Evolutionary conservation across 805 yeast species (phyloP).

Genomic region (Starmerella stellata): DNA sequence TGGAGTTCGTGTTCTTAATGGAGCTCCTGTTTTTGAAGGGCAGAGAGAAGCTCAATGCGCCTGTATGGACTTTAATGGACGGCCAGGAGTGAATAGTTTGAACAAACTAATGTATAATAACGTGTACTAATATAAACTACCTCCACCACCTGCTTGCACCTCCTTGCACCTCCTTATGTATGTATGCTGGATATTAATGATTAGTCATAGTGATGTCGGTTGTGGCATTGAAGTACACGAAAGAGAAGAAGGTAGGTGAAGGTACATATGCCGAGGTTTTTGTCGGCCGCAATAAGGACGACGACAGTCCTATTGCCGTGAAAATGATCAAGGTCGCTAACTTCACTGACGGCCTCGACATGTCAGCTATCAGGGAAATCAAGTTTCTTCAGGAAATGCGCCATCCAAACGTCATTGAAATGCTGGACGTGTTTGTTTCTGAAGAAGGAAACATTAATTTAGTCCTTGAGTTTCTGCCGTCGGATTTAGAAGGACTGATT

Average conservation of each 20-base stretch:
- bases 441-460: conserved; percentile 44
- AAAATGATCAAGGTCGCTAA: conserved; percentile 89
- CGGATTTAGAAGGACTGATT: conserved; percentile 77
- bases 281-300: conserved; percentile 47
- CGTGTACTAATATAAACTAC: not conserved
- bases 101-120: not conserved
- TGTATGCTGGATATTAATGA: too few relatives aligned
- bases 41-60: conserved; percentile 67
- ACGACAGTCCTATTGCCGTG: conserved; percentile 57
- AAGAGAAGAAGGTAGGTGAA: conserved; percentile 84
- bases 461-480: conserved; percentile 83
- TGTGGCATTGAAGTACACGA: conserved; percentile 13
- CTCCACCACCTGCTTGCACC: not conserved
- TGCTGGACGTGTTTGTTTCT: conserved; percentile 69
- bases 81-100: conserved; percentile 45
- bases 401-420: conserved; percentile 72
- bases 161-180: too few relatives aligned
- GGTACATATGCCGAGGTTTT: conserved; percentile 94
- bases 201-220: conserved; percentile 2
- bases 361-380: conserved; percentile 91
- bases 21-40: conserved; percentile 92
- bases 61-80: conserved; percentile 71
- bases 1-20: conserved; percentile 76
- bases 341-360: conserved; percentile 90
- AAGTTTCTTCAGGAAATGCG: conserved; percentile 69